phyloP scores from a whole-genome alignment of 164 flowering plant species.

The Pachysandra terminalis region DNA sequence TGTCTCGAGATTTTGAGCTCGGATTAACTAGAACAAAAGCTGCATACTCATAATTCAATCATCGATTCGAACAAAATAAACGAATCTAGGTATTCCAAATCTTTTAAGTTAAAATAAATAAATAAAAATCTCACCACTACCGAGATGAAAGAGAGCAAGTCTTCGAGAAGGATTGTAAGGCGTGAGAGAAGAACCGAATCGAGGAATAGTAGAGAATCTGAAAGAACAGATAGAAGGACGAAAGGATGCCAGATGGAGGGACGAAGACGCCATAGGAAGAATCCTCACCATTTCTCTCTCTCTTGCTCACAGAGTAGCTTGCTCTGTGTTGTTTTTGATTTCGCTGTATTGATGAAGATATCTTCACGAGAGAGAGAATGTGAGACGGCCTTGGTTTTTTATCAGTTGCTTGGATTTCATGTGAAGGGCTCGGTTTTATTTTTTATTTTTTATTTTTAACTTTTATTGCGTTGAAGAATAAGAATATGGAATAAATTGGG shows the following conservation, averaged over 20 bases:
- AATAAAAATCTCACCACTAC: conserved; percentile 30
- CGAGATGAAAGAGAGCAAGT: conserved; percentile 40
- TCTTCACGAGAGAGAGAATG: no score
- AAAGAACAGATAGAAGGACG: conserved; percentile 57
- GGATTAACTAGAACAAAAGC: background rate
- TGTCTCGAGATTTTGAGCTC: background rate
- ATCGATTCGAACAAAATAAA: background rate
- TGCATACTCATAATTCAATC: background rate
- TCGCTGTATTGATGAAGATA: no score
- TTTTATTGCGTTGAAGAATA: no score
- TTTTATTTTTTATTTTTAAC: no score
- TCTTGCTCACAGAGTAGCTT: no score
- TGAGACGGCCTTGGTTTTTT: no score
- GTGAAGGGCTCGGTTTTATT: no score
- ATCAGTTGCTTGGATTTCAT: no score
- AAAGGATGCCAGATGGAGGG: conserved; percentile 25
- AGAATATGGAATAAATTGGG: no score
- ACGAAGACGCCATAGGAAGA: conserved; percentile 69
- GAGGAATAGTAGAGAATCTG: conserved; percentile 22
- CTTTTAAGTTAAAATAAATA: background rate
- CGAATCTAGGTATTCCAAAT: background rate
- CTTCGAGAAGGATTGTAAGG: conserved; percentile 38
- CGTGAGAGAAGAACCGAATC: conserved; percentile 27
- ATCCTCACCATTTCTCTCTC: conserved; percentile 48
- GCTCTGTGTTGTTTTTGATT: no score